Percentiles rank a stretch among this genome's conserved stretches.
phyloP scores from a whole-genome alignment of 1,284 basidiomycete species.

The Malassezia psittaci region DNA sequence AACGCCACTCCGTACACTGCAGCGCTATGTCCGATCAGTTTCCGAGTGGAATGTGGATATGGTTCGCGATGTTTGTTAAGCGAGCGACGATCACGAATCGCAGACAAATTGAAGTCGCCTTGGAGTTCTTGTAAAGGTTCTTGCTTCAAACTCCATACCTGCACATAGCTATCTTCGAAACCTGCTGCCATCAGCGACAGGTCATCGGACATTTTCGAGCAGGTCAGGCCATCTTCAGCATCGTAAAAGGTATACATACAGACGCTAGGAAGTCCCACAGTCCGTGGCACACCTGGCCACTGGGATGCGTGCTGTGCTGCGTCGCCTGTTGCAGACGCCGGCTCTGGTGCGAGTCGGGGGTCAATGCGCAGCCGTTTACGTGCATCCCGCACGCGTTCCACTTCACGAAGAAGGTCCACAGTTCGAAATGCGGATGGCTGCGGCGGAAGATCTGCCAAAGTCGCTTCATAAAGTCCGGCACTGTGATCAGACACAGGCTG shows the following conservation, averaged over 20 bases:
- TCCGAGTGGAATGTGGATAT: slow-evolving; percentile 52
- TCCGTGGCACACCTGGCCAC: slow-evolving; percentile 20
- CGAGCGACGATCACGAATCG: slow-evolving; percentile 55
- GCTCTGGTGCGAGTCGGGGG: slow-evolving; percentile 43
- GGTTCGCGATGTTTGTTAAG: slow-evolving; percentile 29
- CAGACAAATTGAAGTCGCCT: slow-evolving; percentile 62
- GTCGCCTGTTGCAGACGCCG: neutral
- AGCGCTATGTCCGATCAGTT: slow-evolving; percentile 90
- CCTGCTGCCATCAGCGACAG: slow-evolving; percentile 90
- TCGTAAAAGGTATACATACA: slow-evolving; percentile 47
- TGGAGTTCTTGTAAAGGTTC: slow-evolving; percentile 70
- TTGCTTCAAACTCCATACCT: slow-evolving; percentile 88
- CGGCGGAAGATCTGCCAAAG: slow-evolving; percentile 66
- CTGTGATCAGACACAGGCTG: slow-evolving; percentile 3
- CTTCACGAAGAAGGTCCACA: slow-evolving; percentile 80
- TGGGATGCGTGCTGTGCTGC: slow-evolving; percentile 1
- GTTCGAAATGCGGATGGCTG: slow-evolving; percentile 68
- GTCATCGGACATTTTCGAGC: slow-evolving; percentile 79
- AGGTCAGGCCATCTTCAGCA: slow-evolving; percentile 56
- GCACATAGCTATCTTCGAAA: slow-evolving; percentile 88
- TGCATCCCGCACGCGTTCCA: slow-evolving; percentile 76
- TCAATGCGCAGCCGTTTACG: slow-evolving; percentile 46
- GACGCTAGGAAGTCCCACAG: slow-evolving; percentile 40
- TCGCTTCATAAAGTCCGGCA: slow-evolving; percentile 52
- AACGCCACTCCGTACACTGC: slow-evolving; percentile 91